These are phyloP conservation scores for Phytophthora hibernalis DNA, from an alignment of 352 stramenopile species.

Conservation along the genomic window DNA sequence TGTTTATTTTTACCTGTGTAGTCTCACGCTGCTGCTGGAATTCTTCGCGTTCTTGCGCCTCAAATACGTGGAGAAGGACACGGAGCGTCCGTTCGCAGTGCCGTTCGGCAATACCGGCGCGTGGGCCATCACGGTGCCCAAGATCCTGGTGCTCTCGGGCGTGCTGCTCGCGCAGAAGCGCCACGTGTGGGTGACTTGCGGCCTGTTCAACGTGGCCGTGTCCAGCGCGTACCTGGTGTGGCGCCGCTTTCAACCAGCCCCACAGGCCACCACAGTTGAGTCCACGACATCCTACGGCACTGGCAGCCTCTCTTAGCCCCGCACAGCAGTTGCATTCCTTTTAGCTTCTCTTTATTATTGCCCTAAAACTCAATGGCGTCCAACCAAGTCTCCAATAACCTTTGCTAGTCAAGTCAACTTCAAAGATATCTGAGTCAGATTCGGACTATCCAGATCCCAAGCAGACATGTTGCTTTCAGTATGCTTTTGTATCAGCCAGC, in stretches of 20 bases:
- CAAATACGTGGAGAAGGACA: conserved; percentile 84
- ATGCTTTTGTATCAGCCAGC: too few relatives aligned
- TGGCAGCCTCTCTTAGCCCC: conserved; percentile 41
- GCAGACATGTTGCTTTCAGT: not conserved
- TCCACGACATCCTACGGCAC: conserved; percentile 44
- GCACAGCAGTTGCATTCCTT: not conserved
- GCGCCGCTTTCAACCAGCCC: conserved; percentile 58
- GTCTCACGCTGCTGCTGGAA: conserved; percentile 79
- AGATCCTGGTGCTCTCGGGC: conserved; percentile 79
- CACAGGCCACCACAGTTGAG: conserved; percentile 1
- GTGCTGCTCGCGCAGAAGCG: conserved; percentile 74
- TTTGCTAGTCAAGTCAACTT: not conserved
- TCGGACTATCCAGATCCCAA: not conserved
- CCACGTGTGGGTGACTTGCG: conserved; percentile 77
- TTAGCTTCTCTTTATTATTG: conserved; percentile 1
- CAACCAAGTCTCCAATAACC: not conserved
- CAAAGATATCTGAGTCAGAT: not conserved
- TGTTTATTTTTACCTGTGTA: conserved; percentile 23
- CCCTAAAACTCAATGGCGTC: not conserved
- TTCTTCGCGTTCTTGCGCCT: conserved; percentile 87
- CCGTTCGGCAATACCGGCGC: conserved; percentile 73
- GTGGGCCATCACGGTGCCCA: conserved; percentile 82
- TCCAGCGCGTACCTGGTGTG: conserved; percentile 69
- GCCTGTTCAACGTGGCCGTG: conserved; percentile 69
- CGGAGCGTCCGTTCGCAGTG: conserved; percentile 74